Conservation (phyloP, 192 early-diverging fungal species). For the Podila clonocystis region DNA sequence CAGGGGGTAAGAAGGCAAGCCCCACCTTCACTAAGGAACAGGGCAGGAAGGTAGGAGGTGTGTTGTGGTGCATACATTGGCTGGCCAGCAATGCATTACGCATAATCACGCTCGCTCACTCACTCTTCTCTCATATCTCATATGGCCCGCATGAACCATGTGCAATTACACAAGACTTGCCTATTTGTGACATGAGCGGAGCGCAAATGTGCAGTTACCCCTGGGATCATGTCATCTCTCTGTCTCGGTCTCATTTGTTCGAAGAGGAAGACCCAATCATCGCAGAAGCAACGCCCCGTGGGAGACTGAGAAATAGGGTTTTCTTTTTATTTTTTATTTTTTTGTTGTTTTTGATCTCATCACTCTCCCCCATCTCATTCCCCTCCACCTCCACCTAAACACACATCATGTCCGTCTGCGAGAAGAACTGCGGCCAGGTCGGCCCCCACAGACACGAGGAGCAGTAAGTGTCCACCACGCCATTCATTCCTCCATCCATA, state of each 20-base stretch:
- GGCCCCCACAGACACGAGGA: conserved; percentile 51
- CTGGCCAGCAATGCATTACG: no score
- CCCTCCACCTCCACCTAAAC: neutral
- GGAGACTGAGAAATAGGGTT: neutral
- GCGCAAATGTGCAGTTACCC: no score
- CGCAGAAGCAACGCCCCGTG: conserved; percentile 1
- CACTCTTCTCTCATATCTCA: neutral
- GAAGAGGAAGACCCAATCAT: neutral
- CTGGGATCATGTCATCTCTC: neutral
- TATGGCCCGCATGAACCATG: no score
- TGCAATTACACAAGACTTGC: no score
- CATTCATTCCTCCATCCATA: neutral
- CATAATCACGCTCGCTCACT: neutral
- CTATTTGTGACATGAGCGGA: no score
- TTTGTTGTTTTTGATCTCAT: conserved; percentile 7
- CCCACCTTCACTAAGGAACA: neutral
- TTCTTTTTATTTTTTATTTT: neutral
- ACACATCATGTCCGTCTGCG: conserved; percentile 17
- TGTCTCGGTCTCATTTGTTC: neutral
- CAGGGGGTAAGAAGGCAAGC: neutral
- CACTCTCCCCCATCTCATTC: neutral
- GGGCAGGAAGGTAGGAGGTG: neutral
- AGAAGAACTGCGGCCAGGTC: conserved; percentile 38
- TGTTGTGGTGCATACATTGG: no score
- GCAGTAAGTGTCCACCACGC: conserved; percentile 25